A percentile compares a stretch with the other conserved stretches of the same genome.
These are phyloP conservation scores for Mortierella sp. DNA, from an alignment of 371 early-diverging fungal genomes.

Conservation along the genomic window DNA sequence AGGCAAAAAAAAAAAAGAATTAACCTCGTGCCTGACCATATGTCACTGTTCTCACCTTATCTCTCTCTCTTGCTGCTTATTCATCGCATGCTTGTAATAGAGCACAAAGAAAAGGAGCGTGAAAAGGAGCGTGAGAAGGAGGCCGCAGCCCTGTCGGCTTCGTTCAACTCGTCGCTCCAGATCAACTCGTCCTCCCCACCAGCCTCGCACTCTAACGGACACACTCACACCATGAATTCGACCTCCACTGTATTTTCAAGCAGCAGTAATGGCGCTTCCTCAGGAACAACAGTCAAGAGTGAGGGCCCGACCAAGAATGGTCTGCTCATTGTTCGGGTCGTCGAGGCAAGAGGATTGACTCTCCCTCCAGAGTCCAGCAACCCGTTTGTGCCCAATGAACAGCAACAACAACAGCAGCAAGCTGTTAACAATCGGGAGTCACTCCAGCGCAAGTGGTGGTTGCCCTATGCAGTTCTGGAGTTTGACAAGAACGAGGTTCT, in stretches of 20 bases:
- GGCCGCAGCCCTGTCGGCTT: slow-evolving; percentile 42
- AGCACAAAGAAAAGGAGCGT: slow-evolving; percentile 52
- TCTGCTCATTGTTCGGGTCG: slow-evolving; percentile 81
- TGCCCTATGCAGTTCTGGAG: slow-evolving; percentile 91
- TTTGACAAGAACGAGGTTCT: slow-evolving; percentile 95
- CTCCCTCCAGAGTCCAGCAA: slow-evolving; percentile 60
- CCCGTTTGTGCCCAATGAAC: slow-evolving; percentile 58
- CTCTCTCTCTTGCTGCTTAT: background rate
- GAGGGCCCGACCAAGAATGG: slow-evolving; percentile 58
- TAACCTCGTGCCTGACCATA: background rate
- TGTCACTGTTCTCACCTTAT: slow-evolving; percentile 5
- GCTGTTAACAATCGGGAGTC: slow-evolving; percentile 71
- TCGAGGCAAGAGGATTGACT: slow-evolving; percentile 82
- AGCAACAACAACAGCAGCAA: slow-evolving; percentile 28
- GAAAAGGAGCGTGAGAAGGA: slow-evolving; percentile 44
- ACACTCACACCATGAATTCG: slow-evolving; percentile 24
- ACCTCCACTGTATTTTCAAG: slow-evolving; percentile 18
- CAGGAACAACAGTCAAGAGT: slow-evolving; percentile 12
- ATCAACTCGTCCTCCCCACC: slow-evolving; percentile 36
- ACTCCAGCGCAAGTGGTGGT: slow-evolving; percentile 79
- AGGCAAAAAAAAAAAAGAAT: no score
- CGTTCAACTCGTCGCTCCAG: slow-evolving; percentile 33
- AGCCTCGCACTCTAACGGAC: slow-evolving; percentile 35
- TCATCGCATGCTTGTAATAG: slow-evolving; percentile 15
- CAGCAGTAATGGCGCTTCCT: slow-evolving; percentile 18